Evolutionary conservation across 345 rosid species (phyloP).

Genomic region (Orychophragmus violaceus): DNA sequence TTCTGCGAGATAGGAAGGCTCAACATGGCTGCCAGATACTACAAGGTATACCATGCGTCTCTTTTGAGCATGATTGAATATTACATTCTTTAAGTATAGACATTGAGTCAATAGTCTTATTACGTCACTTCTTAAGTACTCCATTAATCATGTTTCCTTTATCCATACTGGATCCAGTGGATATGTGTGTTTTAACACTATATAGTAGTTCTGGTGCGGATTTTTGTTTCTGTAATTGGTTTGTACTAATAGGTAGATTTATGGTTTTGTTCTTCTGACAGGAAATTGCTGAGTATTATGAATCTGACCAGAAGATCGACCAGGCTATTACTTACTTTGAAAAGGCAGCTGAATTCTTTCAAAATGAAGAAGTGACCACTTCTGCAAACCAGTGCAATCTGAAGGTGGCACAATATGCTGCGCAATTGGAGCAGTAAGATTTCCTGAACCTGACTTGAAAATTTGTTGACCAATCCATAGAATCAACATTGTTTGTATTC

Average conservation of each 20-base stretch:
- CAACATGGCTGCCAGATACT: conserved; percentile 96
- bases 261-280: conserved; percentile 27
- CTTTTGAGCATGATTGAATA: not conserved
- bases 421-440: conserved; percentile 84
- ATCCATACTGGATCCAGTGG: conserved; percentile 4
- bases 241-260: not conserved
- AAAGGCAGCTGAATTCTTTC: conserved; percentile 73
- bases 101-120: not conserved
- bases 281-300: conserved; percentile 82
- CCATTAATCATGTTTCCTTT: not conserved
- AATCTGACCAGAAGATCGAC: conserved; percentile 52
- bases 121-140: too few relatives aligned
- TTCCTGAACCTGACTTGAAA: not conserved
- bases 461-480: not conserved
- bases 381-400: conserved; percentile 98
- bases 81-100: not conserved
- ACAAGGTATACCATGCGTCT: conserved; percentile 47
- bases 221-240: not conserved
- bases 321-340: conserved; percentile 64
- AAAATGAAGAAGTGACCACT: conserved; percentile 76
- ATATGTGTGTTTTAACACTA: not conserved
- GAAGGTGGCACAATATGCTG: conserved; percentile 93
- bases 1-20: conserved; percentile 92
- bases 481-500: not conserved
- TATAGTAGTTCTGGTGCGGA: not conserved